Base-by-base conservation (phyloP, 78 protist species). In the Trichosphaerium sp. region DNA sequence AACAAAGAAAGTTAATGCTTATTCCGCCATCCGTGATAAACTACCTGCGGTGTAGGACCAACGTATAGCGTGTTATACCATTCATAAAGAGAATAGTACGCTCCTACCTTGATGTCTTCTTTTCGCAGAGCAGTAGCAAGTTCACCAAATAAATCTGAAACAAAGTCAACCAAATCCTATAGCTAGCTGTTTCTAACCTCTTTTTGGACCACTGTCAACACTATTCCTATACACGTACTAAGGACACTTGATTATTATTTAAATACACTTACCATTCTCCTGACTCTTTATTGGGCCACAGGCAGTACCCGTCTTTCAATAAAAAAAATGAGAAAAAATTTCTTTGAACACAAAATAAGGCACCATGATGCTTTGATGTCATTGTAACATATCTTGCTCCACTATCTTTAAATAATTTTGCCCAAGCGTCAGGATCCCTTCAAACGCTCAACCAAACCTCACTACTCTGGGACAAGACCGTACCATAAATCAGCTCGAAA, bases 351-450 rank as follows among this genome's bases (percentile, higher is more conserved):
- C 65, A 35, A 71, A 71, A 75, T 4, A 56, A 26, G 0, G 82
- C 44, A 34, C 23, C 82, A 26, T 75, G 82, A 57, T 75, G 82
- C 38, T 75, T 75, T 4, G 65, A 35, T 0, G 82, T 75, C 8
- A 75, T 26, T 11, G 68, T 74, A 1, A 67, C 82, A 51, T 75
- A 61, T 48, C 48, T 64, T 0, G 82, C 82, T 49, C 82, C 82
- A 34, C 71, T 47, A 14, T 67, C 57, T 37, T 54, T 67, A 42
- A 75, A 48, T 2, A 67, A 21, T n/a, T 58, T 23, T 6, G 82
- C 82, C 82, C 82, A 75, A 6, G 42, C 29, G 35, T 55, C 40
- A 5, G 82, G 23, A 56, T 75, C 58, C n/a, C n/a, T n/a, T n/a
- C n/a, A n/a, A n/a, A n/a, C n/a, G n/a, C n/a, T n/a, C n/a, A n/a